Conservation (phyloP, 371 early-diverging fungal species). For the Mortierella sp. region DNA sequence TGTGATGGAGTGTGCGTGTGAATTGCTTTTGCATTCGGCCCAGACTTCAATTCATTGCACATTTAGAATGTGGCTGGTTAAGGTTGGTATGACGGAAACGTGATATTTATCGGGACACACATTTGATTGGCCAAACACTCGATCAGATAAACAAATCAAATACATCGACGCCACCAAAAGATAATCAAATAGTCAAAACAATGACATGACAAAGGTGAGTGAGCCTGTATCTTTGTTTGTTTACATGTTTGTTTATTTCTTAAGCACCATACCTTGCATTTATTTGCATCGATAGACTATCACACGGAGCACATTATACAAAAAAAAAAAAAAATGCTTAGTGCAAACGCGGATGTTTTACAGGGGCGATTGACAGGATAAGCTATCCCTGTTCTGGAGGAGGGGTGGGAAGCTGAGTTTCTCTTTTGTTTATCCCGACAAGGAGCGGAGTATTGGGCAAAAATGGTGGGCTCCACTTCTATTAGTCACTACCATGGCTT, state of each 20-base stretch:
- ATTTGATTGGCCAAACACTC: not conserved
- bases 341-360: not conserved
- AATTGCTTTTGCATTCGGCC: not conserved
- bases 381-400: not conserved
- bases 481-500: not conserved
- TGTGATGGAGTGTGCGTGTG: not conserved
- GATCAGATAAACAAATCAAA: too few species aligned
- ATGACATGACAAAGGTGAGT: too few species aligned
- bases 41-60: not conserved
- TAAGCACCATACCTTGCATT: not conserved
- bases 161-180: too few species aligned
- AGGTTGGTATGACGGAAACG: not conserved
- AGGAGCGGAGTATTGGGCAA: not conserved
- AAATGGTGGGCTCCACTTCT: not conserved
- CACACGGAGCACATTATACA: not conserved
- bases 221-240: too few species aligned
- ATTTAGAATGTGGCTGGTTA: not conserved
- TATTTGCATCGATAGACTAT: not conserved
- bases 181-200: too few species aligned
- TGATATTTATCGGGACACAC: not conserved
- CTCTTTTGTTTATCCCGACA: too few species aligned
- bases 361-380: not conserved
- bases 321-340: not conserved
- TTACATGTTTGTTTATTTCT: too few species aligned
- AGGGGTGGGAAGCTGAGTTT: not conserved